Base-by-base conservation (phyloP, 164 flowering plant genomes). In the Aristolochia californica region DNA sequence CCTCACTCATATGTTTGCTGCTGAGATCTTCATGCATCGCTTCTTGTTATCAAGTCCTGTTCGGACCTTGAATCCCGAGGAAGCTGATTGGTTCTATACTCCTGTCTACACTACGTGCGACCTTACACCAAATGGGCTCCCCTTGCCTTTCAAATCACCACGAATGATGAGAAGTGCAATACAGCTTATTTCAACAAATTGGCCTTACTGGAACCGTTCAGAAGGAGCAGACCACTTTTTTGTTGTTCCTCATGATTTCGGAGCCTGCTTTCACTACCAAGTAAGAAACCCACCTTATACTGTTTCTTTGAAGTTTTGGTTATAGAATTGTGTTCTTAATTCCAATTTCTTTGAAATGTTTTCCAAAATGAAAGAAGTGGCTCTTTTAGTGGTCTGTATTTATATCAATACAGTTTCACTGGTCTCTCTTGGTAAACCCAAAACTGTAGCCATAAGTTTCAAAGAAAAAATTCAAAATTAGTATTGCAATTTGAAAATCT, bases 141-240 rank as follows among this genome's bases (percentile, higher is more conserved):
- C 98, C 5, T 68, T 91, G 70, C 98, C 98, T 14, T 88, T 88
- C 67, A 91, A 91, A 68, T 91, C 98, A 2, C 98, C 98, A 0
- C 70, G 98, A 34, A 88, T 88, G 96, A 88, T 91, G 95, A 77
- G 96, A 74, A 91, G 97, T 63, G 96, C 95, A 11, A 88, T 91
- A 53, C 96, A 88, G 64, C 89, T 88, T 28, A 88, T 91, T 48
- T 79, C 98, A 56, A 77, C 91, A 47, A 88, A 85, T 63, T 91
- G 96, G 98, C 98, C 96, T 59, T 91, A 82, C 48, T 91, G 98
- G 98, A 91, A 91, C 27, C 64, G 86, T 15, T 81, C 96, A 1
- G 93, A 91, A 75, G 96, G 96, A 34, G 96, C 95, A 62, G 88
- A 91, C 68, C 98, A 91, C 73, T 91, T 91, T 64, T 91, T 91